These are phyloP conservation scores for Aspergillus cristatus DNA, from an alignment of 495 filamentous ascomycete species.

Conservation along the genomic window DNA sequence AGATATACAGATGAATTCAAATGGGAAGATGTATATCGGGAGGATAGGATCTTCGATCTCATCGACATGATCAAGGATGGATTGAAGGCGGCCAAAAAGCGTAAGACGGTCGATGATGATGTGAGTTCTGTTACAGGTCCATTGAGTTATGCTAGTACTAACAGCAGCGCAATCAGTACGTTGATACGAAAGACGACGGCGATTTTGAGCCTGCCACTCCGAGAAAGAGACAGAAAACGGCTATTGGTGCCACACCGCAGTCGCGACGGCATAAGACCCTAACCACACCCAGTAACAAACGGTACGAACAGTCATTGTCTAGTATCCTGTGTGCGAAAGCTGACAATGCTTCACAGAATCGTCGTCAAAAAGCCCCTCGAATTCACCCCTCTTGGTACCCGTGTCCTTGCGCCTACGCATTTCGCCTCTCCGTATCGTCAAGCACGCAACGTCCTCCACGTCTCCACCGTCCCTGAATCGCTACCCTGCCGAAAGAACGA, in stretches of 20 bases:
- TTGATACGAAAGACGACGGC: slow-evolving; percentile 35
- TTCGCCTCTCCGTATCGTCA: slow-evolving; percentile 82
- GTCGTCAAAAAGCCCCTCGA: slow-evolving; percentile 85
- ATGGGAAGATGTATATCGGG: slow-evolving; percentile 78
- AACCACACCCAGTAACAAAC: slow-evolving; percentile 65
- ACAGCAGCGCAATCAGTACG: slow-evolving; percentile 21
- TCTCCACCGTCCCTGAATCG: slow-evolving; percentile 79
- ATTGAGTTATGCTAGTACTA: slow-evolving; percentile 1
- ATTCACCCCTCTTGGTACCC: slow-evolving; percentile 88
- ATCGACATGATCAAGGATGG: slow-evolving; percentile 55
- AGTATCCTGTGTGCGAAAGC: no score
- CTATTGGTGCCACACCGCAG: slow-evolving; percentile 48
- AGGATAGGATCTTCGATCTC: slow-evolving; percentile 53
- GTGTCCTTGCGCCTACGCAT: slow-evolving; percentile 68
- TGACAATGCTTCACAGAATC: slow-evolving; percentile 38
- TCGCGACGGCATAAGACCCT: slow-evolving; percentile 43
- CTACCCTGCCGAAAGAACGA: slow-evolving; percentile 90
- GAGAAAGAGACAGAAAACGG: slow-evolving; percentile 46
- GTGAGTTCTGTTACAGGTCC: slow-evolving; percentile 24
- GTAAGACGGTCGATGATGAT: slow-evolving; percentile 37
- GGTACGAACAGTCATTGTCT: slow-evolving; percentile 24
- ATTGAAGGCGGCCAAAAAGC: slow-evolving; percentile 46
- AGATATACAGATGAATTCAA: slow-evolving; percentile 88
- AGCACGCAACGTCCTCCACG: slow-evolving; percentile 82
- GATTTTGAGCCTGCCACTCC: slow-evolving; percentile 47